phyloP scores from a whole-genome alignment of 2,329 filamentous ascomycete species.

The Epichloe scottii region DNA sequence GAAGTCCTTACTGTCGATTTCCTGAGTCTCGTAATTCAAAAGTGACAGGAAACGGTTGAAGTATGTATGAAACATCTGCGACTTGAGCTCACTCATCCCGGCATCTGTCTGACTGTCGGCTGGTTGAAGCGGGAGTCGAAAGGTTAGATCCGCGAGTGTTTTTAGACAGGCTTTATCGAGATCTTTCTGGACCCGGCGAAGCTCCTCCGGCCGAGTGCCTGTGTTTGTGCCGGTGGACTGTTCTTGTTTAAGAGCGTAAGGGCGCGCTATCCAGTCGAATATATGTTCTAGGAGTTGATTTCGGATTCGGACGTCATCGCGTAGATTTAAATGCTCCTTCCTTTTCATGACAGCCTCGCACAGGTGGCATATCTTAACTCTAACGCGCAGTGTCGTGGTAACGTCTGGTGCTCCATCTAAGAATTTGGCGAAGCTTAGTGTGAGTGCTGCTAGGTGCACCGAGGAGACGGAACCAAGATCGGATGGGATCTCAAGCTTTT shows the following conservation, averaged over 20 bases:
- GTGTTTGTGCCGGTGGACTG: constrained; percentile 23
- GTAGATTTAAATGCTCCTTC: constrained; percentile 55
- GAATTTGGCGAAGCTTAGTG: constrained; percentile 55
- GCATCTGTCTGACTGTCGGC: constrained; percentile 53
- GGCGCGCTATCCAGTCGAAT: constrained; percentile 55
- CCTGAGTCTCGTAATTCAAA: constrained; percentile 44
- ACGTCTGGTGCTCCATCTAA: constrained; percentile 46
- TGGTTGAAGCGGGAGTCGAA: constrained; percentile 52
- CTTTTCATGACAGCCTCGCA: constrained; percentile 52
- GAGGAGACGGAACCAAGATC: constrained; percentile 50
- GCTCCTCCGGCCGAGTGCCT: constrained; percentile 42
- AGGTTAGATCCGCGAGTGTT: constrained; percentile 53
- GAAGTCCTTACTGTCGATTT: constrained; percentile 20
- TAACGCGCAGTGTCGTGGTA: constrained; percentile 45
- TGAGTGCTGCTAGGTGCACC: constrained; percentile 50
- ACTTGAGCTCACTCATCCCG: constrained; percentile 55
- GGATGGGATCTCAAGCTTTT: constrained; percentile 49
- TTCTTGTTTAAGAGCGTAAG: constrained; percentile 33
- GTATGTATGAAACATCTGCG: constrained; percentile 59
- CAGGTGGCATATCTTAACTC: constrained; percentile 57
- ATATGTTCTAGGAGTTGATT: constrained; percentile 58
- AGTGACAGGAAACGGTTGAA: constrained; percentile 58
- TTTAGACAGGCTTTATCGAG: constrained; percentile 53
- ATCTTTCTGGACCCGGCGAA: constrained; percentile 46
- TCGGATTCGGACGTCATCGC: constrained; percentile 55